A percentile compares a stretch with the other conserved stretches of the same genome.
Conservation (phyloP, 495 filamentous ascomycete species). For the Aspergillus avenaceus region DNA sequence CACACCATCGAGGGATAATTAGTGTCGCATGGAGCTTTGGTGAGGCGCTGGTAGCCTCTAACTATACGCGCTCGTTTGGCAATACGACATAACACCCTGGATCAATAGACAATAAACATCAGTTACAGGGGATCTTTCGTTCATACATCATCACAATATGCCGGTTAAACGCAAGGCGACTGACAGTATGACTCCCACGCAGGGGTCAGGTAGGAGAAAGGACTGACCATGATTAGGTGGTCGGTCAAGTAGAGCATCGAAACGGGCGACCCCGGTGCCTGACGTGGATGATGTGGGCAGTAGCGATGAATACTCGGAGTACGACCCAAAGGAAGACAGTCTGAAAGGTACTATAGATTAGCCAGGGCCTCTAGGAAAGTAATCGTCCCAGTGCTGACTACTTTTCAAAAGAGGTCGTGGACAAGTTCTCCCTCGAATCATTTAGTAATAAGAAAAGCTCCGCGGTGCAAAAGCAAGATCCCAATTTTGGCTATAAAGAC, state of each 20-base stretch:
- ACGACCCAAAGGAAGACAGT: slow-evolving; percentile 44
- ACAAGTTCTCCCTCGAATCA: slow-evolving; percentile 60
- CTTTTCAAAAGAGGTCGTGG: slow-evolving; percentile 52
- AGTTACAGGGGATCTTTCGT: background rate
- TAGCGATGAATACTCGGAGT: slow-evolving; percentile 68
- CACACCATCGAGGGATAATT: background rate
- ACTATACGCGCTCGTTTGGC: slow-evolving; percentile 8
- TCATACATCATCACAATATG: slow-evolving; percentile 43
- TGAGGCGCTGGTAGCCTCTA: slow-evolving; percentile 21
- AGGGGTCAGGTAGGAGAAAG: slow-evolving; percentile 17
- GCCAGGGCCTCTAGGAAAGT: slow-evolving; percentile 9
- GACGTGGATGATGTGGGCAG: slow-evolving; percentile 62
- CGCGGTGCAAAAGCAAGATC: slow-evolving; percentile 37
- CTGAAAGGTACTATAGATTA: slow-evolving; percentile 48
- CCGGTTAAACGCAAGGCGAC: slow-evolving; percentile 76
- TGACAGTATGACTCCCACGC: slow-evolving; percentile 38
- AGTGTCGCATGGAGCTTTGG: slow-evolving; percentile 3
- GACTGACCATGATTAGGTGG: slow-evolving; percentile 44
- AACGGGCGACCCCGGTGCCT: slow-evolving; percentile 63
- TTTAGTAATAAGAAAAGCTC: slow-evolving; percentile 38
- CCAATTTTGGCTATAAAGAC: slow-evolving; percentile 65
- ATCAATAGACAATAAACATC: slow-evolving; percentile 16
- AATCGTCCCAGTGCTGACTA: slow-evolving; percentile 12
- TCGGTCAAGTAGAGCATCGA: slow-evolving; percentile 55
- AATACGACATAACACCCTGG: background rate